A percentile compares a stretch with the other conserved stretches of the same genome.
Conservation (phyloP, 331 rosid species). For the Rosa hybrid region DNA sequence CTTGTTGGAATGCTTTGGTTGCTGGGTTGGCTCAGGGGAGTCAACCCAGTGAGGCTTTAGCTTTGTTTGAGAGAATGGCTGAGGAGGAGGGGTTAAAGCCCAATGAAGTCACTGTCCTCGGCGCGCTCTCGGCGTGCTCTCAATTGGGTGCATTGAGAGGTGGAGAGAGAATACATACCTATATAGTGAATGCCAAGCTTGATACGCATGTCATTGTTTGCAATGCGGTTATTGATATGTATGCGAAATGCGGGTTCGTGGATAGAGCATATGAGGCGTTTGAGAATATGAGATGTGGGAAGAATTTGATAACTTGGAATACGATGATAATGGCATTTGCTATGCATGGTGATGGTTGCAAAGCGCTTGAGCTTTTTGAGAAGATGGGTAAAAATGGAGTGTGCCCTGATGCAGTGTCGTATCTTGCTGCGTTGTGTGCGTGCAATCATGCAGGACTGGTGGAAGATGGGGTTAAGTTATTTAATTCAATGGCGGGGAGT, state of each 20-base stretch:
- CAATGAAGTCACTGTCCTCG: slow-evolving; percentile 68
- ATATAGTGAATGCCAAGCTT: slow-evolving; percentile 49
- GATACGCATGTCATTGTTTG: slow-evolving; percentile 65
- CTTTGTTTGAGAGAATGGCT: slow-evolving; percentile 62
- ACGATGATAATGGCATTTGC: slow-evolving; percentile 85
- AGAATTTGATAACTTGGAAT: slow-evolving; percentile 69
- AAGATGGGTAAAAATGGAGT: slow-evolving; percentile 45
- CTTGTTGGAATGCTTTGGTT: slow-evolving; percentile 77
- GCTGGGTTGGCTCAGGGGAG: slow-evolving; percentile 84
- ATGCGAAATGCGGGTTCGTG: slow-evolving; percentile 72
- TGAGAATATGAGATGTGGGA: slow-evolving; percentile 52
- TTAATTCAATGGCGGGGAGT: slow-evolving; percentile 51
- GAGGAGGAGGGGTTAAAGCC: slow-evolving; percentile 66
- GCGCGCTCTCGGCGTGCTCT: slow-evolving; percentile 70
- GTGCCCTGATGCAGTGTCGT: slow-evolving; percentile 62
- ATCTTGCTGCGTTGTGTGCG: slow-evolving; percentile 72
- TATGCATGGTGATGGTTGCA: slow-evolving; percentile 63
- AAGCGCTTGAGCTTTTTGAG: slow-evolving; percentile 64
- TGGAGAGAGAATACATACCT: slow-evolving; percentile 55
- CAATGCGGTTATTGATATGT: slow-evolving; percentile 86
- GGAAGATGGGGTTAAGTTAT: slow-evolving; percentile 68
- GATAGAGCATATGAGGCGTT: slow-evolving; percentile 68
- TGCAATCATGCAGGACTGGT: slow-evolving; percentile 91
- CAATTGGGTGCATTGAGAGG: slow-evolving; percentile 72
- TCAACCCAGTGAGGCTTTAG: slow-evolving; percentile 60